Evolutionary conservation across 495 filamentous ascomycete genomes (phyloP), one percentile per base, ranked within the genome.

Genomic region (Monascus purpureus): DNA sequence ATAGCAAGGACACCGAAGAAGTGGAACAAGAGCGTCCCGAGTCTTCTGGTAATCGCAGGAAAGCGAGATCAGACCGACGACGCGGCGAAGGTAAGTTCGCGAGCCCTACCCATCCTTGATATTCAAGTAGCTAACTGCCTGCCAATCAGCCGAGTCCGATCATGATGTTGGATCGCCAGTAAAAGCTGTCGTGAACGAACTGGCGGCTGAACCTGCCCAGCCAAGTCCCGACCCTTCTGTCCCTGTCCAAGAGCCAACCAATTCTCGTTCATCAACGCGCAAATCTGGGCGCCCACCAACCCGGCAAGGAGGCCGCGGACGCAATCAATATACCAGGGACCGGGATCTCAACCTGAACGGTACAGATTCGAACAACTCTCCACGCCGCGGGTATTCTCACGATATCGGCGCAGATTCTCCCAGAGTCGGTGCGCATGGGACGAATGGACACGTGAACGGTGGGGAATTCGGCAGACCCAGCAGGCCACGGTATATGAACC

Each of bases 301-400:
- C 17, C 59, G 68, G 37, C 62, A 76, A 33, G 59, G 70, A 46
- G 72, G 74, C 16, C 70, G 84, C 52, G 86, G 85, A 9, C 76
- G 82, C 34, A 92, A 92, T 39, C 86, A 92, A 55, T 86, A 90
- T 43, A 90, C 80, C 0, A 73, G 74, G 49, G 82, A 90, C 41
- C 66, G 72, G 15, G 77, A 83, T 39, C 50, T 55, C 13, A 70
- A 75, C 16, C 55, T 52, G 12, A 71, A 73, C 33, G 72, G 76
- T 32, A 69, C 52, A 14, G 50, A 52, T 28, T 49, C 32, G 17
- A 46, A 46, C 17, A 54, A 68, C 23, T 78, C 79, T 14, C 77
- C 78, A 1, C 67, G 69, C 13, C 66, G 77, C 7, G 80, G 74
- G 1, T 67, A 76, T 36, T 79, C 77, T 4, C 70, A 77, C 38